Evolutionary conservation across 2,329 filamentous ascomycete species (phyloP), one percentile per base, ranked within the genome.

Genomic region (Hypoxylon sp.): DNA sequence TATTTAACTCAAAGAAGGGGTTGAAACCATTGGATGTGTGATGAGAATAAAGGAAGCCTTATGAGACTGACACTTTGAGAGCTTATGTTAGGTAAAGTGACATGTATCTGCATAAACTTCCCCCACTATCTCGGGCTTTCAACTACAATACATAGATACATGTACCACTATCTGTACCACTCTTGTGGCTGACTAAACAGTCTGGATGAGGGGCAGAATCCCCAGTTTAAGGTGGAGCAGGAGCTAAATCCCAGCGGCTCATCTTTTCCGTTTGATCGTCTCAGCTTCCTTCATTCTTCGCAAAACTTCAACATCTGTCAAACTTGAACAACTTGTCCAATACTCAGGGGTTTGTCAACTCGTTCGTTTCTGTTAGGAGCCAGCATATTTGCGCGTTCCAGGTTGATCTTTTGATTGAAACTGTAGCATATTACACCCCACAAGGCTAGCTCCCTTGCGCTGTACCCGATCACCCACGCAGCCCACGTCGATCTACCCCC

Each of bases 171-270:
- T 31, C 29, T 31, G 29, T 31, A 31, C 29, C 29, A 31, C 29
- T 31, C 29, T 57, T 51, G 22, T 17, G 53, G 66, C 62, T 69
- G 66, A 69, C 62, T 69, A 69, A 69, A 48, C 24, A 50, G 11
- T 47, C 39, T 37, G 54, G 58, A 66, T 60, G 67, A 69, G 67
- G 67, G 67, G 67, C 67, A 69, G 47, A 59, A 9, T 37, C 42
- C 26, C 13, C 5, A 44, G 31, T 33, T 26, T 19, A 47, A 59
- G 39, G 62, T 69, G 66, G 66, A 59, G 58, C 26, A 37, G 19
- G 14, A 59, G 54, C 61, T 54, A 52, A 65, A 60, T 51, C 29
- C 29, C 37, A 48, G 58, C 54, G 60, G 46, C 33, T 48, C 53
- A 33, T 52, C 53, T 69, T 62, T 59, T 54, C 53, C 39, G 44